Percentiles rank a stretch among this genome's conserved stretches.
phyloP scores from a whole-genome alignment of 176 grass and related monocot genomes.

The Cocos nucifera region DNA sequence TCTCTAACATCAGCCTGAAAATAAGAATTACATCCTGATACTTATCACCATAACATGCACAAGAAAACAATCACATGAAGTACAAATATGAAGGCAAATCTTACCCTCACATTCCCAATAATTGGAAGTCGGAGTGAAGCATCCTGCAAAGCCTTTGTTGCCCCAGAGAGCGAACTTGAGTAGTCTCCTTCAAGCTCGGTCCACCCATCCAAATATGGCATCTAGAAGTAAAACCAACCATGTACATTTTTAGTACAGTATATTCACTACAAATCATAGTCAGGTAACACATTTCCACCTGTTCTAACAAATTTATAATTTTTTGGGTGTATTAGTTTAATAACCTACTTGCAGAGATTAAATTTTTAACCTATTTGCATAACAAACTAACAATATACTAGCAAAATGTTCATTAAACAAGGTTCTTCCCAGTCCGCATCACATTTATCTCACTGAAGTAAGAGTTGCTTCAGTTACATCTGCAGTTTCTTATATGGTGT shows the following conservation, averaged over 20 bases:
- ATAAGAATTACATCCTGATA: background rate
- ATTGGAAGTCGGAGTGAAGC: constrained; percentile 55
- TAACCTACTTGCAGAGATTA: no score
- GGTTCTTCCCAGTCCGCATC: no score
- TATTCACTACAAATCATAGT: background rate
- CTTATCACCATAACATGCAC: no score
- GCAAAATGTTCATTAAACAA: no score
- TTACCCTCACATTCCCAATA: constrained; percentile 45
- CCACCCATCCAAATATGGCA: constrained; percentile 51
- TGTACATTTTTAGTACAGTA: background rate
- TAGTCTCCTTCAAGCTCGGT: constrained; percentile 31
- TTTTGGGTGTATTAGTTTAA: no score
- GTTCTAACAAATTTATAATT: no score
- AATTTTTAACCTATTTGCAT: no score
- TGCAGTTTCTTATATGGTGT: no score
- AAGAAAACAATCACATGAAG: no score
- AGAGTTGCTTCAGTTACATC: no score
- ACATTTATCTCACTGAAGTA: no score
- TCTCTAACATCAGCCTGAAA: constrained; percentile 47
- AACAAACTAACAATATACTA: no score
- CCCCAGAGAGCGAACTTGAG: constrained; percentile 45
- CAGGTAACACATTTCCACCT: background rate
- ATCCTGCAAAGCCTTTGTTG: constrained; percentile 55
- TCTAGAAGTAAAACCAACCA: constrained; percentile 22
- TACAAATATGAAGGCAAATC: background rate